A percentile compares a stretch with the other conserved stretches of the same genome.
Evolutionary conservation across 129 eudicot genomes (phyloP).

Genomic region (Escallonia rubra): DNA sequence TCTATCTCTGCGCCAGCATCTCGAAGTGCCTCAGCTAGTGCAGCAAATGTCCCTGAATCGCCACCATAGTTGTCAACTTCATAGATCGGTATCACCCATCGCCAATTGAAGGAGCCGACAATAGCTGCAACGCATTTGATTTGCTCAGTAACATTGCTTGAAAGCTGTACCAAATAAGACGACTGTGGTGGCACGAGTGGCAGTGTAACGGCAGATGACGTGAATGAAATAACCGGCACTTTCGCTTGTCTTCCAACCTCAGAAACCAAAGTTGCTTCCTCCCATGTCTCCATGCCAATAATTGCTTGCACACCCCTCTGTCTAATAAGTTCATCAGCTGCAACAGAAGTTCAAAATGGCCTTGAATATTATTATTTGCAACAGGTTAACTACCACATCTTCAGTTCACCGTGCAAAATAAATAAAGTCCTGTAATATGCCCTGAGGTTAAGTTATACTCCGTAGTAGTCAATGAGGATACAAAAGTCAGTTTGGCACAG

Average conservation of each 20-base stretch:
- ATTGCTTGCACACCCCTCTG: constrained; percentile 15
- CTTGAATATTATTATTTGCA: too few relatives aligned
- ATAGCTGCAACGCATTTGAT: constrained; percentile 22
- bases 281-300: constrained; percentile 31
- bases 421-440: too few relatives aligned
- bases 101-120: constrained; percentile 1
- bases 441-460: too few relatives aligned
- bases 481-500: too few relatives aligned
- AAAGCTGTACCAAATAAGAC: constrained; percentile 30
- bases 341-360: neutral
- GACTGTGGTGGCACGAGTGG: constrained; percentile 10
- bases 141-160: constrained; percentile 14
- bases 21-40: constrained; percentile 21
- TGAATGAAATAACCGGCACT: constrained; percentile 28
- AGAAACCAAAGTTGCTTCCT: constrained; percentile 27
- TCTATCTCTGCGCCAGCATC: constrained; percentile 18
- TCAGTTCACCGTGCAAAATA: neutral
- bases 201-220: neutral
- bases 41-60: constrained; percentile 19
- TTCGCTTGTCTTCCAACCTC: constrained; percentile 20
- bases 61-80: constrained; percentile 17
- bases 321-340: constrained; percentile 24
- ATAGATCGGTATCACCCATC: constrained; percentile 4
- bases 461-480: too few relatives aligned
- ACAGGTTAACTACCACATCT: too few relatives aligned